phyloP scores from a whole-genome alignment of 371 early-diverging fungal species.

The Quaeritorhiza haematococci region DNA sequence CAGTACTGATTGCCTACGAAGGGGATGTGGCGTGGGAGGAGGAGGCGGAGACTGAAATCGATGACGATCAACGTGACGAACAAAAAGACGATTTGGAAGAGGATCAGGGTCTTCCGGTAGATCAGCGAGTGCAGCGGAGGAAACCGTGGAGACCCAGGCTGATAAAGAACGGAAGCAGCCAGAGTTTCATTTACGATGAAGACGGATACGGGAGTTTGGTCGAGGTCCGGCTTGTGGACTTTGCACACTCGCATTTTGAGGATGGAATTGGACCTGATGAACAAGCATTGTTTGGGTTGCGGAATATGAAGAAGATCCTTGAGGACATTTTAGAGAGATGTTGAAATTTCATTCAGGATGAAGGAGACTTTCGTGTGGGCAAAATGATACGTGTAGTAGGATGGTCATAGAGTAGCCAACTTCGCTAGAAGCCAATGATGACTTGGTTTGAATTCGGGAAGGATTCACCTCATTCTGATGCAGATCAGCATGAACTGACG shows the following conservation, averaged over 20 bases:
- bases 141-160: background rate
- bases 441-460: too few species aligned
- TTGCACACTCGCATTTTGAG: conserved; percentile 35
- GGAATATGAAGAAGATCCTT: conserved; percentile 20
- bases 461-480: too few species aligned
- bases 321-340: conserved; percentile 11
- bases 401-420: too few species aligned
- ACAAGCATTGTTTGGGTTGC: conserved; percentile 29
- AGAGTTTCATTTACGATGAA: background rate
- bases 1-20: conserved; percentile 32
- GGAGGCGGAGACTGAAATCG: too few species aligned
- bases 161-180: background rate
- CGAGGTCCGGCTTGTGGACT: conserved; percentile 35
- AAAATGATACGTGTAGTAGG: too few species aligned
- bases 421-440: too few species aligned
- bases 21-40: background rate
- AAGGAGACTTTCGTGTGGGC: too few species aligned
- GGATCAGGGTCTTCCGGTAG: background rate
- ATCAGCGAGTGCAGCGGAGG: background rate
- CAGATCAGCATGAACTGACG: too few species aligned
- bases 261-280: conserved; percentile 23
- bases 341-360: too few species aligned
- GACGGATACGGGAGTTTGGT: background rate
- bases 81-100: background rate
- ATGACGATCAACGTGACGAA: background rate